A percentile compares a stretch with the other conserved stretches of the same genome.
These are phyloP conservation scores for Globisporangium middletonii DNA, from an alignment of 352 stramenopile genomes.

Conservation along the genomic window DNA sequence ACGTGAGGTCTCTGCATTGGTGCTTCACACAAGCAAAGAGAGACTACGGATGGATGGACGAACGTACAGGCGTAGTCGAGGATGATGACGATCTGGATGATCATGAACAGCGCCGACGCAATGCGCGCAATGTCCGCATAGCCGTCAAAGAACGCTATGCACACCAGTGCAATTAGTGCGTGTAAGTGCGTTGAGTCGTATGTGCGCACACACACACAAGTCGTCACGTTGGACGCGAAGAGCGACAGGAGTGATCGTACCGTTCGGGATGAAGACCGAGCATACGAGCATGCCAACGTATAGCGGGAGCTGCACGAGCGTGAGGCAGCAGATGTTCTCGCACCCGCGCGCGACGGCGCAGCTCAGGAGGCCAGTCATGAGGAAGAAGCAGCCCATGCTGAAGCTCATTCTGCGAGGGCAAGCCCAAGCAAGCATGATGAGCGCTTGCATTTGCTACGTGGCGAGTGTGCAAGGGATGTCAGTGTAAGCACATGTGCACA, in stretches of 20 bases:
- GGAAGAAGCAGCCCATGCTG: slow-evolving; percentile 61
- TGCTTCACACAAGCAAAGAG: neutral
- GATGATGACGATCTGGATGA: slow-evolving; percentile 80
- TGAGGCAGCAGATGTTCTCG: slow-evolving; percentile 58
- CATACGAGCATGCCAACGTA: slow-evolving; percentile 40
- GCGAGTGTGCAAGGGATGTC: too few species aligned
- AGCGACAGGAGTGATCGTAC: slow-evolving; percentile 14
- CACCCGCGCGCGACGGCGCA: slow-evolving; percentile 36
- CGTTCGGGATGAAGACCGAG: slow-evolving; percentile 66
- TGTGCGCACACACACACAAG: neutral
- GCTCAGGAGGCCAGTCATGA: slow-evolving; percentile 46
- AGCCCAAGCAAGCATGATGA: too few species aligned
- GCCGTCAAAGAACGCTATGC: slow-evolving; percentile 54
- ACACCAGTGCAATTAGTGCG: neutral
- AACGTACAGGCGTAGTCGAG: slow-evolving; percentile 60
- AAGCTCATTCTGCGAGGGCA: slow-evolving; percentile 47
- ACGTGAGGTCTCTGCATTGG: too few species aligned
- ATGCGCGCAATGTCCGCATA: slow-evolving; percentile 60
- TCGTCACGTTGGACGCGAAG: neutral
- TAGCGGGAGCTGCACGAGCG: slow-evolving; percentile 59
- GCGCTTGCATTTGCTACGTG: neutral
- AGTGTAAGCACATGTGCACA: neutral
- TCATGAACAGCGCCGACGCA: slow-evolving; percentile 55
- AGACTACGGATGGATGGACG: neutral
- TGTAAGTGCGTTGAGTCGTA: neutral